phyloP scores from a whole-genome alignment of 768 basidiomycete species.

The Boletus rex-veris region DNA sequence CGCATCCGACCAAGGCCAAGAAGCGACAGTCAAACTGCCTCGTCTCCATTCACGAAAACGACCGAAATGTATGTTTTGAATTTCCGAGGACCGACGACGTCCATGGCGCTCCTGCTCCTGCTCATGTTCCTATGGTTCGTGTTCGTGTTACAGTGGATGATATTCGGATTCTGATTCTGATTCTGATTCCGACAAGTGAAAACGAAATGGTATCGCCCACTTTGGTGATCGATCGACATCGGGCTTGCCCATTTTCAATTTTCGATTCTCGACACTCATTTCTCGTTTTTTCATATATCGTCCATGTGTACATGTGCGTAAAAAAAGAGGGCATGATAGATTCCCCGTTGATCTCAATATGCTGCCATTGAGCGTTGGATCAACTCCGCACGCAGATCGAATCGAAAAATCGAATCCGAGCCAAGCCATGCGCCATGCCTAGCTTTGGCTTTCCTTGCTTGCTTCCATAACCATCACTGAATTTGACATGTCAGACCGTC shows the following conservation, averaged over 20 bases:
- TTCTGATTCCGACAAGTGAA: too few relatives aligned
- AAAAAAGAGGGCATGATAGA: background rate
- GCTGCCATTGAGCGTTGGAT: background rate
- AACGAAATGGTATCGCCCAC: background rate
- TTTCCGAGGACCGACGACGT: slow-evolving; percentile 24
- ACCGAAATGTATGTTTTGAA: slow-evolving; percentile 9
- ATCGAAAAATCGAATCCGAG: background rate
- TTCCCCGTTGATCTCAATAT: slow-evolving; percentile 18
- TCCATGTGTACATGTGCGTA: too few relatives aligned
- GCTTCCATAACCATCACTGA: slow-evolving; percentile 28
- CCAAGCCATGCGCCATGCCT: background rate
- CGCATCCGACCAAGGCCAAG: background rate
- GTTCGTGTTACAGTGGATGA: too few relatives aligned
- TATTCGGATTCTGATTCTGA: too few relatives aligned
- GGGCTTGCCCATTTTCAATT: too few relatives aligned
- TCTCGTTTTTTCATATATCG: too few relatives aligned
- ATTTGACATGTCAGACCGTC: slow-evolving; percentile 17
- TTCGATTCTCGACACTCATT: too few relatives aligned
- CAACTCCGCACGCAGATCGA: slow-evolving; percentile 25
- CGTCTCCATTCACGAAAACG: slow-evolving; percentile 8
- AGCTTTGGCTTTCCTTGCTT: background rate
- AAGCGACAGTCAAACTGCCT: background rate
- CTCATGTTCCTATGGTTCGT: too few relatives aligned
- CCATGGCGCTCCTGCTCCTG: background rate
- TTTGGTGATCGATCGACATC: too few relatives aligned